Evolutionary conservation across 805 yeast genomes (phyloP).

Genomic region (Torulaspora gathmanii): DNA sequence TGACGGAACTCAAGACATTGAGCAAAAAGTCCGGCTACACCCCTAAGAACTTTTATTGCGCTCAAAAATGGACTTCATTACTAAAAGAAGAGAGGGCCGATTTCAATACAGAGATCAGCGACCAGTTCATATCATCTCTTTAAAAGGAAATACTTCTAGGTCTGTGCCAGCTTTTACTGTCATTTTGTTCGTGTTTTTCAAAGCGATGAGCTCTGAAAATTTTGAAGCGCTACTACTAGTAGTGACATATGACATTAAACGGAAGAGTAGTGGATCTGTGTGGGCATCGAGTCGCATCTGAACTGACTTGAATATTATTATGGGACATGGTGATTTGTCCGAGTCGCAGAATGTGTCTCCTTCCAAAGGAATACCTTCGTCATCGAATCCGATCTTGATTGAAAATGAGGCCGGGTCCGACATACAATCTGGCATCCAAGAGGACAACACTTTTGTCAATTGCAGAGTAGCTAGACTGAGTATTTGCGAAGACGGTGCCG

Average conservation of each 20-base stretch:
- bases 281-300: not conserved
- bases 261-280: not conserved
- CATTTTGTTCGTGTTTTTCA: not conserved
- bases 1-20: no score
- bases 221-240: not conserved
- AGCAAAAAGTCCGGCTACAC: no score
- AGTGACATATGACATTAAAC: not conserved
- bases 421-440: not conserved
- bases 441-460: conserved; percentile 13
- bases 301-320: not conserved
- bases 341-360: conserved; percentile 17
- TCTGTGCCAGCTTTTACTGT: not conserved
- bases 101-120: no score
- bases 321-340: conserved; percentile 6
- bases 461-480: conserved; percentile 28
- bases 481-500: conserved; percentile 19
- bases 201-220: not conserved
- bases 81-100: no score
- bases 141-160: no score
- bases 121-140: no score
- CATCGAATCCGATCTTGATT: not conserved
- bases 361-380: not conserved
- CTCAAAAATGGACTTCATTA: no score
- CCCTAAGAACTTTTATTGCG: no score
- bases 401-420: not conserved